A percentile compares a stretch with the other conserved stretches of the same genome.
Evolutionary conservation across 192 early-diverging fungal genomes (phyloP).

Genomic region (Kickxella alabastrina): DNA sequence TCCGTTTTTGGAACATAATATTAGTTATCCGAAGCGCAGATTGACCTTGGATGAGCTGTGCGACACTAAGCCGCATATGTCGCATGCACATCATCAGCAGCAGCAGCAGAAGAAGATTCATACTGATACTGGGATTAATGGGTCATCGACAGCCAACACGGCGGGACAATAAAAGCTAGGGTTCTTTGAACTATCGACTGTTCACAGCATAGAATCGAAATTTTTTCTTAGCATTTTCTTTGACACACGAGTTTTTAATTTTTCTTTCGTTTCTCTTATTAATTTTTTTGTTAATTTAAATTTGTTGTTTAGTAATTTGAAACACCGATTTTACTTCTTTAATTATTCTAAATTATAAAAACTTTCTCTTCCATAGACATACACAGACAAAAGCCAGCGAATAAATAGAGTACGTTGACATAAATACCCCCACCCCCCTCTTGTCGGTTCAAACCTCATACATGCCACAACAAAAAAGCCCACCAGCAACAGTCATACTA

Average conservation of each 20-base stretch:
- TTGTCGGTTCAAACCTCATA: neutral
- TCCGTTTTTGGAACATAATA: slow-evolving; percentile 48
- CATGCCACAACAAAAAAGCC: neutral
- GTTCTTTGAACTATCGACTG: no score
- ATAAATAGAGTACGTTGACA: no score
- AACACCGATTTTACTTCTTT: neutral
- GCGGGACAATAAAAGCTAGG: neutral
- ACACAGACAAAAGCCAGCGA: no score
- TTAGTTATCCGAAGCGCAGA: slow-evolving; percentile 46
- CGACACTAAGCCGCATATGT: slow-evolving; percentile 8
- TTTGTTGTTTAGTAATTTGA: neutral
- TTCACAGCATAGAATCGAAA: no score
- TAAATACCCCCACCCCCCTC: no score
- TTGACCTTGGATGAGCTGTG: slow-evolving; percentile 49
- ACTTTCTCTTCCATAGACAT: no score
- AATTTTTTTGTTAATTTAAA: neutral
- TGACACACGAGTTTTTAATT: no score
- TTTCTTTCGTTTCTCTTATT: neutral
- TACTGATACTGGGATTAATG: slow-evolving; percentile 10
- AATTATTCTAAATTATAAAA: neutral
- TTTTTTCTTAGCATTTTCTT: no score
- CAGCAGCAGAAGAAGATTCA: slow-evolving; percentile 20
- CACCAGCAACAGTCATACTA: no score
- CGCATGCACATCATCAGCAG: neutral
- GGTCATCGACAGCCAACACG: slow-evolving; percentile 15